Base-by-base conservation (phyloP, 176 grass and related monocot species). In the Juncus inflexus region DNA sequence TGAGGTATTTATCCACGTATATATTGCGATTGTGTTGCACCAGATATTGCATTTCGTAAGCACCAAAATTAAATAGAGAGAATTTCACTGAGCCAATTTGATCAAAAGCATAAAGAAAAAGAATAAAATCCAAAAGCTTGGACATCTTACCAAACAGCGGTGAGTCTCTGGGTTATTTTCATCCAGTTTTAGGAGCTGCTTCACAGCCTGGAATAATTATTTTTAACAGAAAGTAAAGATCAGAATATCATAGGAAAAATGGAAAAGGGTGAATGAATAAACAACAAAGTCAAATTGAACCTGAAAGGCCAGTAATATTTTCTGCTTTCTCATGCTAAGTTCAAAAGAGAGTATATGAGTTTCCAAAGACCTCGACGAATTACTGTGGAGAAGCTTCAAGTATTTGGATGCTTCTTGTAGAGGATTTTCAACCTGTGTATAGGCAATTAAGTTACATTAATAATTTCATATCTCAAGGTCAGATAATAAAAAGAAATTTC, bases 321-420 rank as follows among this genome's bases (percentile, higher is more conserved):
- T 99, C 80, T 94, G 83, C 64, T 90, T 99, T 76, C 86, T 86
- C 89, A 99, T 99, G 78, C 83, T 99, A 56, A 94, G 78, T 81
- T 94, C 89, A 78, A 99, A 99, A 57, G 95, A 90, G 72, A 99
- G 80, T 76, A 78, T 76, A 59, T 99, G 95, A 19, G 89, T 99
- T 84, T 90, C 86, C 74, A 99, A 71, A 42, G 83, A 87, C 15
- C 75, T 70, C 64, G 86, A 81, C 2, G 95, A 99, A 79, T 94
- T 94, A 76, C 78, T 86, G 67, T 99, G 95, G 61, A 99, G 78
- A 60, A 99, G 78, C 80, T 94, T 91, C 76, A 99, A 78, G 81
- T 94, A 99, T 72, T 90, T 99, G 2, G 86, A 76, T 49, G 89
- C 95, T 86, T 99, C 95, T 63, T 39, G 60, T 41, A 99, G 78